These are phyloP conservation scores for Plasmodium coatneyi DNA, from an alignment of 169 alveolate genomes.

Conservation along the genomic window DNA sequence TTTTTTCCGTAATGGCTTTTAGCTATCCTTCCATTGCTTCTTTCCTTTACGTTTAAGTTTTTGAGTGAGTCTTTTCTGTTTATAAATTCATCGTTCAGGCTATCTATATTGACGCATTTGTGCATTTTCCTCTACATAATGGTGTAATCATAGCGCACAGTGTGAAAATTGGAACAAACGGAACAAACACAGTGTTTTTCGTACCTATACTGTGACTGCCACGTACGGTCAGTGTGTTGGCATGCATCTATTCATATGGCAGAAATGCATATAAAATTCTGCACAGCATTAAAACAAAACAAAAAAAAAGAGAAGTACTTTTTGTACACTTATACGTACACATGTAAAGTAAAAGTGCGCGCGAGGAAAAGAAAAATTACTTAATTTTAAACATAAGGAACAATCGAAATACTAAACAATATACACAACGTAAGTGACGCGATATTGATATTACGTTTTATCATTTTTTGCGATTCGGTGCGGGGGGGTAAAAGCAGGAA, in stretches of 20 bases:
- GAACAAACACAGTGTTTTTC: neutral
- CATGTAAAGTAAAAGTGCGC: neutral
- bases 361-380: neutral
- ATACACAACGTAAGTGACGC: neutral
- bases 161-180: neutral
- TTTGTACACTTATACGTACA: neutral
- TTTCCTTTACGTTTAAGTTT: slow-evolving; percentile 21
- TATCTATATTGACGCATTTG: slow-evolving; percentile 33
- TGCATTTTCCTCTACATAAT: slow-evolving; percentile 19
- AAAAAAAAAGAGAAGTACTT: neutral
- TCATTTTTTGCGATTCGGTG: neutral
- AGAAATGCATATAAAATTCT: neutral
- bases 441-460: neutral
- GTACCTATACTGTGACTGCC: neutral
- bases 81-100: slow-evolving; percentile 17
- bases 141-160: slow-evolving; percentile 23
- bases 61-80: neutral
- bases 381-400: neutral
- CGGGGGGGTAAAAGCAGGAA: neutral
- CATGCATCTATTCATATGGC: neutral
- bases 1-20: slow-evolving; percentile 1
- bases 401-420: neutral
- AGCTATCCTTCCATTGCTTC: neutral
- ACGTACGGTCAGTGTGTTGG: neutral
- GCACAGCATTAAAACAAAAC: neutral